These are phyloP conservation scores for Penicillium sp. DNA, from an alignment of 2,329 filamentous ascomycete genomes.

Conservation along the genomic window DNA sequence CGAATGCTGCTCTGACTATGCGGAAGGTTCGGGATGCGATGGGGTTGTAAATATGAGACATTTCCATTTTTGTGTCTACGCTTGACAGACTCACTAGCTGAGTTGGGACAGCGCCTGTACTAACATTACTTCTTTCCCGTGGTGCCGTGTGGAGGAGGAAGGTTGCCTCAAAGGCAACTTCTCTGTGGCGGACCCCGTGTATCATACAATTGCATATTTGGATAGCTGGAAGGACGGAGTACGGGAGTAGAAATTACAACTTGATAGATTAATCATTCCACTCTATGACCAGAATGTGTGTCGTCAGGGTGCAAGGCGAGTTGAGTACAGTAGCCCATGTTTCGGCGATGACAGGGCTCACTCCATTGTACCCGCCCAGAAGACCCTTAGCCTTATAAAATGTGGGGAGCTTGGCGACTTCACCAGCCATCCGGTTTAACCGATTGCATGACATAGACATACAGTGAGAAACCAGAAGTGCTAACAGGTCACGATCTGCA, in stretches of 20 bases:
- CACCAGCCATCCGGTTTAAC: not conserved
- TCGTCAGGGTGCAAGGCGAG: not conserved
- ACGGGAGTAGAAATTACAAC: not conserved
- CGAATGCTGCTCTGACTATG: slow-evolving; percentile 40
- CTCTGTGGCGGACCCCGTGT: not conserved
- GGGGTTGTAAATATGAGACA: slow-evolving; percentile 32
- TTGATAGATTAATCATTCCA: not conserved
- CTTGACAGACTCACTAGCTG: not conserved
- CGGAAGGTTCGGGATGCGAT: slow-evolving; percentile 35
- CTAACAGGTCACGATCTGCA: not conserved
- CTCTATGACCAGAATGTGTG: too few relatives aligned
- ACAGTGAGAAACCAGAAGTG: too few relatives aligned
- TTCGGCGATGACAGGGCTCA: not conserved
- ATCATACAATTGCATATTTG: not conserved
- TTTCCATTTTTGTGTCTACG: not conserved
- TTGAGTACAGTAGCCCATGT: not conserved
- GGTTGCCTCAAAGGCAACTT: not conserved
- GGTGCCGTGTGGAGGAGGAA: not conserved
- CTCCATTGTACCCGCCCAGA: not conserved
- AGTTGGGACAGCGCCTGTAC: not conserved
- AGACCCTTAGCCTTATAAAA: not conserved
- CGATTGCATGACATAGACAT: too few relatives aligned
- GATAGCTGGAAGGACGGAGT: not conserved
- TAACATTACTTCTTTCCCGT: not conserved
- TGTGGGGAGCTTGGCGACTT: not conserved